Evolutionary conservation across 768 basidiomycete genomes (phyloP), one percentile per base, ranked within the genome.

Genomic region (Termitomyces sp.): DNA sequence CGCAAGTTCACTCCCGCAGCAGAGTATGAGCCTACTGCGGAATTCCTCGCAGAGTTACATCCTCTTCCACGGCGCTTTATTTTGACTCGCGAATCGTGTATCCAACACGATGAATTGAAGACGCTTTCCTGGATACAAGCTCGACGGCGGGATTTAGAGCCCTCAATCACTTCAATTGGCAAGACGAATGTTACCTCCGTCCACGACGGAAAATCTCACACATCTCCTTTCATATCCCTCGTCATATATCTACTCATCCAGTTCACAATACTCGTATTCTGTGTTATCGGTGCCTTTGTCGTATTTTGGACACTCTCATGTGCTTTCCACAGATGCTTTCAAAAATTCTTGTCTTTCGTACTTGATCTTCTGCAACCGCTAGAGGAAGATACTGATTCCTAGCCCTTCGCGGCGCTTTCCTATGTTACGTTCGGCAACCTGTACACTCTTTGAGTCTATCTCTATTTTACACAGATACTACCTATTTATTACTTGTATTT

Each of bases 91-190:
- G 53, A 60, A 40, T 17, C 46, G 29, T 53, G 48, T 36, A 60
- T 61, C 4, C 48, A 63, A 34, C 54, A 60, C 9, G 64, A 65
- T 25, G 59, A 65, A 11, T 57, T 63, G 29, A 54, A 46, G 43
- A 42, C 47, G 2, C 49, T 59, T 20, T 51, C 54, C 29, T 58
- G 57, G 53, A 29, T 42, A 34, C 32, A 47, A 31, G 17, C 31
- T 42, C 37, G 34, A 37, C 17, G 8, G 40, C 9, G 42, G 11
- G 14, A 46, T 34, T 15, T 12, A 40, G 42, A 43, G 3, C 11
- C 57, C 31, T 34, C 42, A 15, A 20, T 12, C 2, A 29, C 17
- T 17, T 31, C 32, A 2, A 32, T 31, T 15, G 12, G 36, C 15
- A 17, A 50, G 17, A 48, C 37, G 1, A 38, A 48, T 15, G n/a